Conservation (phyloP, 441 rosid genomes). For the Breynia disticha region DNA sequence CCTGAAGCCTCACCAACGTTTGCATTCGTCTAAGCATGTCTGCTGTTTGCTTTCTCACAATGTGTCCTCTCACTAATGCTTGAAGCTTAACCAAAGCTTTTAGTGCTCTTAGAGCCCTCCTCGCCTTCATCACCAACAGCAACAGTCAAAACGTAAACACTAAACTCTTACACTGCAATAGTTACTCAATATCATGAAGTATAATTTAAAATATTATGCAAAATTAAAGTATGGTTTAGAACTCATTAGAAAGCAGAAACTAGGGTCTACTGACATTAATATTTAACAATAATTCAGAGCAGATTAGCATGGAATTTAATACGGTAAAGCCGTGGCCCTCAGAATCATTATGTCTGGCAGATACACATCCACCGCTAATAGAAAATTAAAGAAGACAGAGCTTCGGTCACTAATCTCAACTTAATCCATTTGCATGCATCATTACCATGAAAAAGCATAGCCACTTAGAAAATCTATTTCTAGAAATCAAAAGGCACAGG, state of each 20-base stretch:
- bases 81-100: constrained; percentile 89
- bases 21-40: constrained; percentile 70
- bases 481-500: constrained; percentile 1
- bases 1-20: constrained; percentile 62
- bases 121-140: constrained; percentile 40
- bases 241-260: too few species aligned
- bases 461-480: not conserved
- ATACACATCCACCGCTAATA: too few species aligned
- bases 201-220: too few species aligned
- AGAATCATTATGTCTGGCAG: constrained; percentile 7
- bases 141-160: too few species aligned
- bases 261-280: too few species aligned
- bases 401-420: too few species aligned
- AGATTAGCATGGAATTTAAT: constrained; percentile 3
- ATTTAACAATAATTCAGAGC: not conserved
- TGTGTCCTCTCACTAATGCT: constrained; percentile 86
- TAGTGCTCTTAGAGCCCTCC: constrained; percentile 80
- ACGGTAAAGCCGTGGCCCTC: constrained; percentile 3
- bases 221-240: too few species aligned
- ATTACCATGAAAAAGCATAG: not conserved
- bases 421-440: too few species aligned
- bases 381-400: not conserved
- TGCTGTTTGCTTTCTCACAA: constrained; percentile 65
- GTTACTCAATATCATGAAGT: too few species aligned
- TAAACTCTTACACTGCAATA: too few species aligned